Percentiles rank a stretch among this genome's conserved stretches.
Evolutionary conservation across 495 filamentous ascomycete species (phyloP).

Genomic region (Cercophora newfieldiana): DNA sequence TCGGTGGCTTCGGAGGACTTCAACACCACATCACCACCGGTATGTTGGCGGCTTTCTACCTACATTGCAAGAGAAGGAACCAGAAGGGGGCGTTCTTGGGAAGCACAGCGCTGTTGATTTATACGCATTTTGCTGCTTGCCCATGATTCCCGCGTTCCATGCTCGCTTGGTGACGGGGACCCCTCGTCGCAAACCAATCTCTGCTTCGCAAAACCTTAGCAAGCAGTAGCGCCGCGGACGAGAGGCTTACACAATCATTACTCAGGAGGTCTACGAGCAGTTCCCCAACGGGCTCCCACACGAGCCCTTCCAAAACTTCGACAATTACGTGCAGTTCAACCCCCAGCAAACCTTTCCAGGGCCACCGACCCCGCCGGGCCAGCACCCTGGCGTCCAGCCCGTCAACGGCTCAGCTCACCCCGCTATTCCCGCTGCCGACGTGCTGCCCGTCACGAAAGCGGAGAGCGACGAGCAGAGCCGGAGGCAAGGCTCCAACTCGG

Average conservation of each 20-base stretch:
- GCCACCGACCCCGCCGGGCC: slow-evolving; percentile 46
- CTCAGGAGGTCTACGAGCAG: slow-evolving; percentile 49
- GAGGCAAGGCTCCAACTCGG: slow-evolving; percentile 48
- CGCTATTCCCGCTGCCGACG: slow-evolving; percentile 29
- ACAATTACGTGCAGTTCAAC: slow-evolving; percentile 44
- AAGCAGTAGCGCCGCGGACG: slow-evolving; percentile 32
- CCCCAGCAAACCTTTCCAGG: slow-evolving; percentile 40
- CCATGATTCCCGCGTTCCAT: slow-evolving; percentile 3
- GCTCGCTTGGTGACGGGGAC: neutral
- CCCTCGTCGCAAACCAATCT: slow-evolving; percentile 23
- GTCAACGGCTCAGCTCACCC: slow-evolving; percentile 30
- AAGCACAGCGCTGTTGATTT: slow-evolving; percentile 26
- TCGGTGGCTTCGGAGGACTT: slow-evolving; percentile 55
- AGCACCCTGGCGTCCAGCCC: slow-evolving; percentile 28
- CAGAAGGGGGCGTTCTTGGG: slow-evolving; percentile 9
- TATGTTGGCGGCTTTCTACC: slow-evolving; percentile 44
- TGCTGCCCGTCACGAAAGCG: slow-evolving; percentile 39
- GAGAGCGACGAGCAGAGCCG: slow-evolving; percentile 46
- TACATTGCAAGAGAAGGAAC: neutral
- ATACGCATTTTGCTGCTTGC: slow-evolving; percentile 1
- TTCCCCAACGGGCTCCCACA: slow-evolving; percentile 40
- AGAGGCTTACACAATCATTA: slow-evolving; percentile 43
- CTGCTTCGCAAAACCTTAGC: slow-evolving; percentile 24
- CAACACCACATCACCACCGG: slow-evolving; percentile 54
- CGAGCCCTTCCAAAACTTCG: slow-evolving; percentile 49